Base-by-base conservation (phyloP, 1,284 basidiomycete species). In the Sphagnurus paluster region DNA sequence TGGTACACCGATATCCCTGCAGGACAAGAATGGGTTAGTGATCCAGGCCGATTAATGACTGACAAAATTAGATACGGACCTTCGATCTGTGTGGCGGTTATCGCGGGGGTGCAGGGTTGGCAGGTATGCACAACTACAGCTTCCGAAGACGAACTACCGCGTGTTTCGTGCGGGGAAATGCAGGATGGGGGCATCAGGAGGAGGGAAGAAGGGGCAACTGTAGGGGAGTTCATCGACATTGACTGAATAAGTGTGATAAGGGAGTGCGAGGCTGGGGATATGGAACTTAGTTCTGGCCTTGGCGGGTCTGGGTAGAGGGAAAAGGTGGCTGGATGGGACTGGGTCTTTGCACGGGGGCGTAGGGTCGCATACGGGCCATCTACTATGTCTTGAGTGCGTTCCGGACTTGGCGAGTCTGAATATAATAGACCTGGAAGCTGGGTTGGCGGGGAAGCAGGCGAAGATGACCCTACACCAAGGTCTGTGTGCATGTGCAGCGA, bases 1-100 rank as follows among this genome's bases (percentile, higher is more conserved):
- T 82, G 82, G 63, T 85, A 87, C 38, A 87, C 83, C 36, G 81
- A 75, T 49, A 87, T 80, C 53, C 80, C 84, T 87, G 54, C 17
- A 51, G 44, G 44, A n/a, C n/a, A n/a, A n/a, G n/a, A n/a, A n/a
- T n/a, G n/a, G n/a, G n/a, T n/a, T n/a, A n/a, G n/a, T n/a, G n/a
- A n/a, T n/a, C n/a, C n/a, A n/a, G n/a, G n/a, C n/a, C n/a, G n/a
- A n/a, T n/a, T n/a, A n/a, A n/a, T n/a, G n/a, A n/a, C n/a, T n/a
- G n/a, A n/a, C n/a, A 41, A 26, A 39, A 35, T 25, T 46, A 23
- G 29, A 39, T 28, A 61, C 76, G 34, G 49, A 83, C 85, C 84
- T 76, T 86, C 84, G 39, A 84, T 63, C 56, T 82, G 76, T 2
- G 79, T 84, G 34, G 82, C 83, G 56, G 67, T 76, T 47, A 87